Evolutionary conservation across 2,329 filamentous ascomycete genomes (phyloP).

Genomic region (Ophiostoma perfectum): DNA sequence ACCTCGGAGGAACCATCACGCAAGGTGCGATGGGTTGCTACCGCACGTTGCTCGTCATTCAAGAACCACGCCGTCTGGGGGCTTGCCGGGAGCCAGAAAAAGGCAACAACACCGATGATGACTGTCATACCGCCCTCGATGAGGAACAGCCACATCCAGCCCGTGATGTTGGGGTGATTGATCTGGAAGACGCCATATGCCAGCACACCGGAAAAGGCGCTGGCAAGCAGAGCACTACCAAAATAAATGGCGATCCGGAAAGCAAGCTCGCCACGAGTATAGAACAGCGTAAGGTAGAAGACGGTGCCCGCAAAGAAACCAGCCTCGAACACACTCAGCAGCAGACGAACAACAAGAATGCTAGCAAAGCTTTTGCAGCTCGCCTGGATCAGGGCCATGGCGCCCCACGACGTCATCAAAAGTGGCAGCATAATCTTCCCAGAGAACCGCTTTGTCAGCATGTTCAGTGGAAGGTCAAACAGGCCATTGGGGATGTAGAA

Average conservation of each 20-base stretch:
- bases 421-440: slow-evolving; percentile 56
- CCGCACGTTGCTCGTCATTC: slow-evolving; percentile 22
- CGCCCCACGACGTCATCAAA: slow-evolving; percentile 63
- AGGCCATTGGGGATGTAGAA: slow-evolving; percentile 71
- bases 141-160: slow-evolving; percentile 26
- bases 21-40: slow-evolving; percentile 24
- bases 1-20: slow-evolving; percentile 24
- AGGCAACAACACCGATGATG: slow-evolving; percentile 23
- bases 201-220: slow-evolving; percentile 59
- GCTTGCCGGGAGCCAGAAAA: slow-evolving; percentile 26
- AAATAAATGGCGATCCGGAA: slow-evolving; percentile 61
- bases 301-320: slow-evolving; percentile 65
- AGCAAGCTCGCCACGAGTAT: slow-evolving; percentile 64
- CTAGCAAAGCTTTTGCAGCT: slow-evolving; percentile 56
- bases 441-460: slow-evolving; percentile 64
- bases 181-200: slow-evolving; percentile 47
- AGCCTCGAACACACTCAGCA: slow-evolving; percentile 62
- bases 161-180: slow-evolving; percentile 23
- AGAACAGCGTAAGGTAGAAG: slow-evolving; percentile 57
- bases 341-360: slow-evolving; percentile 62
- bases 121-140: slow-evolving; percentile 27
- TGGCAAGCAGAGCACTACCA: slow-evolving; percentile 20
- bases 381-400: slow-evolving; percentile 55
- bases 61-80: slow-evolving; percentile 26
- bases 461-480: slow-evolving; percentile 58